These are phyloP conservation scores for Rhodotorula sp. DNA, from an alignment of 1,284 basidiomycete species.

Conservation along the genomic window DNA sequence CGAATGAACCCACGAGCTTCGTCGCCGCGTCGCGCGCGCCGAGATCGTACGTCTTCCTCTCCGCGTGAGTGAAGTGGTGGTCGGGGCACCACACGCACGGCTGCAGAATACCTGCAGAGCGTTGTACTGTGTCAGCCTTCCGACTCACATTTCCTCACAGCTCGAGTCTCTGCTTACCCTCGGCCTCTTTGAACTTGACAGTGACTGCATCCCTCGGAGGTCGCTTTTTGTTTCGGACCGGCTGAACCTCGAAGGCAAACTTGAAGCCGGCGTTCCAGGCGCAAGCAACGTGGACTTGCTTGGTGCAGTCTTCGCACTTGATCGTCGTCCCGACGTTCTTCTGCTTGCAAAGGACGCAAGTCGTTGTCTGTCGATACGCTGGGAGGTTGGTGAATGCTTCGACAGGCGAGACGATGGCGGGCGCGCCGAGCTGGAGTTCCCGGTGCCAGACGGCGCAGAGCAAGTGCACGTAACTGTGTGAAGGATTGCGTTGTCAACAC, in stretches of 20 bases:
- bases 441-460: constrained; percentile 84
- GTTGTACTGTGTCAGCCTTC: background rate
- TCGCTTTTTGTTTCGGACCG: constrained; percentile 59
- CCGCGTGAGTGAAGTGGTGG: constrained; percentile 59
- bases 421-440: constrained; percentile 74
- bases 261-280: constrained; percentile 78
- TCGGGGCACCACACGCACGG: constrained; percentile 77
- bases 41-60: constrained; percentile 33
- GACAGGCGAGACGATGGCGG: constrained; percentile 64
- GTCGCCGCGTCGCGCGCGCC: constrained; percentile 23
- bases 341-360: constrained; percentile 60
- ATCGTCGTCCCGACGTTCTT: constrained; percentile 72
- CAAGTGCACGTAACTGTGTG: constrained; percentile 83
- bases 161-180: constrained; percentile 12
- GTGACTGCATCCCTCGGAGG: constrained; percentile 64
- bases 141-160: background rate
- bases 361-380: constrained; percentile 46
- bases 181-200: constrained; percentile 78
- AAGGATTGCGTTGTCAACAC: background rate
- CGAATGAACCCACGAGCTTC: constrained; percentile 24
- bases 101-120: constrained; percentile 67
- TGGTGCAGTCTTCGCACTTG: constrained; percentile 75
- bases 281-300: constrained; percentile 82
- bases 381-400: constrained; percentile 77
- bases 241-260: constrained; percentile 87